These are phyloP conservation scores for Trametes pubescens DNA, from an alignment of 1,284 basidiomycete genomes.

Conservation along the genomic window DNA sequence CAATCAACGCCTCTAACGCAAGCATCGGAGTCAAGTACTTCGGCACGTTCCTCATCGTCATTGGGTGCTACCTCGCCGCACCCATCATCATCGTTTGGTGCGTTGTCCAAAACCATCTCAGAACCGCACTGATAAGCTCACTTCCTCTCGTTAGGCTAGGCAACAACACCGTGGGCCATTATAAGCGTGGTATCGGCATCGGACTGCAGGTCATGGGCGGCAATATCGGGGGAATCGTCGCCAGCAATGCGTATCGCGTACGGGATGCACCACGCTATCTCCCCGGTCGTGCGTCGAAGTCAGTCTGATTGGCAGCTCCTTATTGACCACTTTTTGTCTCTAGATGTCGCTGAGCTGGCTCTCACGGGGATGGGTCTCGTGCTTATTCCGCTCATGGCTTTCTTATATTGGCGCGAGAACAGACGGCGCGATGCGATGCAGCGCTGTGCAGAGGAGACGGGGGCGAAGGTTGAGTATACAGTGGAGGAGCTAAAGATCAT, in stretches of 20 bases:
- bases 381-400: not conserved
- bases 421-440: not conserved
- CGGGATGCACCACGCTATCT: conserved; percentile 67
- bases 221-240: conserved; percentile 63
- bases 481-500: conserved; percentile 54
- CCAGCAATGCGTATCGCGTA: conserved; percentile 67
- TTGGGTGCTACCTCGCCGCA: conserved; percentile 66
- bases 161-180: conserved; percentile 69
- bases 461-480: not conserved
- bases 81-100: conserved; percentile 75
- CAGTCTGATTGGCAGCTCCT: not conserved
- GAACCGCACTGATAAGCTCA: not conserved
- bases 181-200: conserved; percentile 71
- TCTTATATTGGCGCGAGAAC: not conserved
- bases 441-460: not conserved
- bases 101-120: conserved; percentile 20
- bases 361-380: not conserved
- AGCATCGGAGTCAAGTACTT: conserved; percentile 66
- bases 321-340: not conserved
- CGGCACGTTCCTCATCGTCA: conserved; percentile 69
- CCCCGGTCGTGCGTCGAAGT: conserved; percentile 58
- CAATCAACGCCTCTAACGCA: conserved; percentile 67
- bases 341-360: not conserved
- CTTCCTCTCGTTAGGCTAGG: conserved; percentile 50
- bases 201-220: conserved; percentile 70